A percentile compares a stretch with the other conserved stretches of the same genome.
These are phyloP conservation scores for Solanum megistacrolobum DNA, from an alignment of 257 asterid genomes.

Conservation along the genomic window DNA sequence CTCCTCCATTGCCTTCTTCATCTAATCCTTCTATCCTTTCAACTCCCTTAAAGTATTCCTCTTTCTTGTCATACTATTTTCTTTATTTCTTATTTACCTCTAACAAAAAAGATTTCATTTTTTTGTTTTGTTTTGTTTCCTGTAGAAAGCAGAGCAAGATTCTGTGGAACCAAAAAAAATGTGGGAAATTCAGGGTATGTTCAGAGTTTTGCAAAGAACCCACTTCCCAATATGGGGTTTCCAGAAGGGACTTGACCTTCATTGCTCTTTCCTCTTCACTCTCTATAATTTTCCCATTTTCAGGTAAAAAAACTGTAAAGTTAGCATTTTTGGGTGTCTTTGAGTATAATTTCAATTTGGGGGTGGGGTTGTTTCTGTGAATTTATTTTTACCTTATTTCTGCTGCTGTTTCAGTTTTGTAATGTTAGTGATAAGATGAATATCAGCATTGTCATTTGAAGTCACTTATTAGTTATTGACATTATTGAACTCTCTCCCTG, in stretches of 20 bases:
- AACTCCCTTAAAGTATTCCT: not conserved
- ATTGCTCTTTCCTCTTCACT: slow-evolving; percentile 50
- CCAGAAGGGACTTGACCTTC: slow-evolving; percentile 49
- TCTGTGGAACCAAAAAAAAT: slow-evolving; percentile 1
- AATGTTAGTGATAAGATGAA: not conserved
- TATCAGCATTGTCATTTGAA: not conserved
- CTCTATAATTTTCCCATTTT: slow-evolving; percentile 35
- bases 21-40: not conserved
- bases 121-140: not conserved
- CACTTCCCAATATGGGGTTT: slow-evolving; percentile 23
- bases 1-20: slow-evolving; percentile 1
- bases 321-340: not conserved
- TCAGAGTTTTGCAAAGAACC: slow-evolving; percentile 26
- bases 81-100: not conserved
- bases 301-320: slow-evolving; percentile 18
- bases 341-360: not conserved
- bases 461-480: not conserved
- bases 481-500: not conserved
- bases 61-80: not conserved
- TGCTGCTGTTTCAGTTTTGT: not conserved
- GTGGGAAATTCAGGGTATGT: slow-evolving; percentile 11
- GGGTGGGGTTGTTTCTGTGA: not conserved
- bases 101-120: not conserved
- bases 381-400: not conserved
- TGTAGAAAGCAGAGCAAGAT: slow-evolving; percentile 2